A percentile compares a stretch with the other conserved stretches of the same genome.
phyloP scores from a whole-genome alignment of 2,329 filamentous ascomycete species.

The Neopestalotiopsis sp. region DNA sequence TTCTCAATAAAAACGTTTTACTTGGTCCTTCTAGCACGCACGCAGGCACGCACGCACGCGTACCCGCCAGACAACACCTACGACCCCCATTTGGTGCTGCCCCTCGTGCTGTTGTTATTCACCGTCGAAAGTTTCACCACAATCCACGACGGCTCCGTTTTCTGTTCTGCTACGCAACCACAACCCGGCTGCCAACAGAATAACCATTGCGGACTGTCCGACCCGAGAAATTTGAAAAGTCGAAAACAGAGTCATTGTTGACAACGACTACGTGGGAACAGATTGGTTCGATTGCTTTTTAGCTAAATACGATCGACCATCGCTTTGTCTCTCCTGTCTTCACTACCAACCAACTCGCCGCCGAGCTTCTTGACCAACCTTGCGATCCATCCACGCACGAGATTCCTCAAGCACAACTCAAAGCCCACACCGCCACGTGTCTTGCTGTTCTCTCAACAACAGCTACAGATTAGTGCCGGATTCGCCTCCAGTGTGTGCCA shows the following conservation, averaged over 20 bases:
- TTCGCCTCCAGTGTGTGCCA: too few relatives aligned
- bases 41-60: neutral
- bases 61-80: too few relatives aligned
- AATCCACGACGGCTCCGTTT: neutral
- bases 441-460: neutral
- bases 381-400: neutral
- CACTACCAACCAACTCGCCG: neutral
- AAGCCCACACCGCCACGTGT: neutral
- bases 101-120: neutral
- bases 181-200: neutral
- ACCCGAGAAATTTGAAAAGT: neutral
- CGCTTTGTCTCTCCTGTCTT: constrained; percentile 1
- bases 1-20: constrained; percentile 11
- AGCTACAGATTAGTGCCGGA: neutral
- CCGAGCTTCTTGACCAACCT: neutral
- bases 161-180: neutral
- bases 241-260: neutral
- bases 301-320: constrained; percentile 20
- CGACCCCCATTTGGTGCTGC: too few relatives aligned
- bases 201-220: neutral
- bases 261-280: neutral
- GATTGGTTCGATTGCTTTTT: constrained; percentile 17
- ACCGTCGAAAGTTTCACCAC: neutral
- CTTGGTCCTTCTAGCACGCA: constrained; percentile 8
- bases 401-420: neutral